Percentiles rank a stretch among this genome's conserved stretches.
phyloP scores from a whole-genome alignment of 2,329 filamentous ascomycete species.

The Hymenoscyphus infarciens region DNA sequence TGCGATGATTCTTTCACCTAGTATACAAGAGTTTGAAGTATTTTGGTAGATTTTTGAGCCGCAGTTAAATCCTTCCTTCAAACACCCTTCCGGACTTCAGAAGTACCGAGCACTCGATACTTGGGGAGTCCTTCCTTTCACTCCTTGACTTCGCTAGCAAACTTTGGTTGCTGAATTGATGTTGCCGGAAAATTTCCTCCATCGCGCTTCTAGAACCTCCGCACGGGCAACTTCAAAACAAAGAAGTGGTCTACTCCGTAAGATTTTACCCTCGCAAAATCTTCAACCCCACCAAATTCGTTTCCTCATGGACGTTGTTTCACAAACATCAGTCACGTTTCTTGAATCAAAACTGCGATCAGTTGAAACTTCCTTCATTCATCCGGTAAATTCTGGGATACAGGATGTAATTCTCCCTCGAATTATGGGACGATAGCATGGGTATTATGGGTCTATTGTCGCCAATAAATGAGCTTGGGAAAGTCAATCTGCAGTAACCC shows the following conservation, averaged over 20 bases:
- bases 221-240: background rate
- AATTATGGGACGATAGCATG: background rate
- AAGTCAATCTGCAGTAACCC: background rate
- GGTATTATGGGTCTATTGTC: background rate
- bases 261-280: background rate
- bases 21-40: background rate
- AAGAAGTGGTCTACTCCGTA: background rate
- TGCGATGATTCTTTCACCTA: background rate
- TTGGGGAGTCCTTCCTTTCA: background rate
- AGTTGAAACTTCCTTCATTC: background rate
- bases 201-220: background rate
- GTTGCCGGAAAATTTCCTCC: background rate
- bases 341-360: background rate
- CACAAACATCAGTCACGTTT: background rate
- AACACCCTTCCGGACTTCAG: background rate
- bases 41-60: background rate
- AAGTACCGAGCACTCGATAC: background rate
- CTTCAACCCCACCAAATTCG: background rate
- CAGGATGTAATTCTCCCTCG: background rate
- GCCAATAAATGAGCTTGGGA: background rate
- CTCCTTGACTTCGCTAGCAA: background rate
- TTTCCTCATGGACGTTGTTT: background rate
- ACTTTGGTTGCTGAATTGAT: background rate
- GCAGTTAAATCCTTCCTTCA: background rate
- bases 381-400: background rate